phyloP scores from a whole-genome alignment of 2,329 filamentous ascomycete species.

The Diaporthe longicolla region DNA sequence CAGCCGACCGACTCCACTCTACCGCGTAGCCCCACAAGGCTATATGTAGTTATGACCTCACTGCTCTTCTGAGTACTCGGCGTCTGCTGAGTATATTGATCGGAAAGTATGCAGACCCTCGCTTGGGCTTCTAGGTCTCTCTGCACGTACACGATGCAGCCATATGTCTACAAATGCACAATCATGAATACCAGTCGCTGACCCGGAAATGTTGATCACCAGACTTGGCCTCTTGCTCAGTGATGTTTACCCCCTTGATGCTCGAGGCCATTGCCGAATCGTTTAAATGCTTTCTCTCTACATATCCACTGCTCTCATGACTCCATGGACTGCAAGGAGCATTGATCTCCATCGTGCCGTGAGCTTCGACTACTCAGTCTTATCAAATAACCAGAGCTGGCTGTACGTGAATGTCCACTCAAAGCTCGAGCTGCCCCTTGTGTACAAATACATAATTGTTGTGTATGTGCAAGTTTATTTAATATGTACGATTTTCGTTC shows the following conservation, averaged over 20 bases:
- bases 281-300: too few relatives aligned
- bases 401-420: too few relatives aligned
- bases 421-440: background rate
- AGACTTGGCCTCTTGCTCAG: background rate
- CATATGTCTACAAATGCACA: background rate
- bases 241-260: background rate
- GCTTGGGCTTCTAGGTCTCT: background rate
- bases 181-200: too few relatives aligned
- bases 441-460: background rate
- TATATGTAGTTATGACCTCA: background rate
- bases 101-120: background rate
- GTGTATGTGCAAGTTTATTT: too few relatives aligned
- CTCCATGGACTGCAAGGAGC: too few relatives aligned
- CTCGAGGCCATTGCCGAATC: background rate
- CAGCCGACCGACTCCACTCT: background rate
- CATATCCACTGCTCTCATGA: too few relatives aligned
- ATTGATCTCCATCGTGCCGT: too few relatives aligned
- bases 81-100: background rate
- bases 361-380: too few relatives aligned
- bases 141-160: background rate
- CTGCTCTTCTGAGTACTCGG: background rate
- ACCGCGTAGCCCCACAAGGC: constrained; percentile 5
- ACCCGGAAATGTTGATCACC: too few relatives aligned
- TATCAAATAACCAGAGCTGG: too few relatives aligned
- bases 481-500: background rate